phyloP scores from a whole-genome alignment of 352 stramenopile genomes.

The Globisporangium polare region DNA sequence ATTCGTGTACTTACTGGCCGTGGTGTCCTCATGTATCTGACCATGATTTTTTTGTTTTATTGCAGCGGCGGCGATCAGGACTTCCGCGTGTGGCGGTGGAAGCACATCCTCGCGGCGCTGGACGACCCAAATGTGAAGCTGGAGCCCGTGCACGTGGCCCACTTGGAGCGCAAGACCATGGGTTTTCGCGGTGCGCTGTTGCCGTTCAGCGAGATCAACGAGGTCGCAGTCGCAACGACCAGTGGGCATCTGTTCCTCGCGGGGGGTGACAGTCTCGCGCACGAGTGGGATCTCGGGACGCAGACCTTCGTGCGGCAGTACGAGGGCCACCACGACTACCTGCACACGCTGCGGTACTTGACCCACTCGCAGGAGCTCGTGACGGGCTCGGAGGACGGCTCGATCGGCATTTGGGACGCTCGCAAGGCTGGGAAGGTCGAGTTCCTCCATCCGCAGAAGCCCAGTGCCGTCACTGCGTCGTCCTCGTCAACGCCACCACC shows the following conservation, averaged over 20 bases:
- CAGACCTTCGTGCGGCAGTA: slow-evolving; percentile 56
- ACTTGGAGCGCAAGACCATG: slow-evolving; percentile 50
- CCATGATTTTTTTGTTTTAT: no score
- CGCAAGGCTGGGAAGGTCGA: slow-evolving; percentile 49
- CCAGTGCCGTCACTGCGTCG: not conserved
- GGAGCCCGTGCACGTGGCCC: slow-evolving; percentile 38
- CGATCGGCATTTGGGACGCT: slow-evolving; percentile 71
- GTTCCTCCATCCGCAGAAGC: slow-evolving; percentile 40
- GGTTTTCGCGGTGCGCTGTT: slow-evolving; percentile 56
- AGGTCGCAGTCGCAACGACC: slow-evolving; percentile 32
- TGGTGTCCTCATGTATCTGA: not conserved
- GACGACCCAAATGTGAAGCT: slow-evolving; percentile 23
- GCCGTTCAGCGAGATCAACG: slow-evolving; percentile 66
- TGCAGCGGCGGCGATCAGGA: slow-evolving; percentile 71
- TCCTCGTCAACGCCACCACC: no score
- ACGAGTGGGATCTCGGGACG: slow-evolving; percentile 54
- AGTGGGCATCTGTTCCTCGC: slow-evolving; percentile 47
- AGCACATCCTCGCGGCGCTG: slow-evolving; percentile 47
- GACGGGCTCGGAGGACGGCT: slow-evolving; percentile 65
- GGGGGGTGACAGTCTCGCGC: slow-evolving; percentile 51
- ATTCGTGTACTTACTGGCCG: not conserved
- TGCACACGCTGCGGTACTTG: slow-evolving; percentile 62
- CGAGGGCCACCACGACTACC: slow-evolving; percentile 52
- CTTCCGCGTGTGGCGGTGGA: slow-evolving; percentile 75
- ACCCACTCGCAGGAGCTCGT: slow-evolving; percentile 69